phyloP scores from a whole-genome alignment of 345 rosid genomes.

The Alliaria petiolata region DNA sequence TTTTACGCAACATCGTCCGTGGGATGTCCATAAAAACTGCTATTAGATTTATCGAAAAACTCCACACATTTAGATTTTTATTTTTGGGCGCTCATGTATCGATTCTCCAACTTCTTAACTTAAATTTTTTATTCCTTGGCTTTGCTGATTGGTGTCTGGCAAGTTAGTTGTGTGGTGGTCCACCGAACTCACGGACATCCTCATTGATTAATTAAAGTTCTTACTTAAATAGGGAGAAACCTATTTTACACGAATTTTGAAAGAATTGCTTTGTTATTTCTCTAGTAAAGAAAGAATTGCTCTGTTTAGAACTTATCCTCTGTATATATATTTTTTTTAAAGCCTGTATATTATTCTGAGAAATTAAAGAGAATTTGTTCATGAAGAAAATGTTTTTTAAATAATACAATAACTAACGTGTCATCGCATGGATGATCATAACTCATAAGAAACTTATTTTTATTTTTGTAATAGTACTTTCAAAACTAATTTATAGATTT shows the following conservation, averaged over 20 bases:
- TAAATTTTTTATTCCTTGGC: neutral
- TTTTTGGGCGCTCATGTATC: neutral
- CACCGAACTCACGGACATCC: conserved; percentile 23
- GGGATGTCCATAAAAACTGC: neutral
- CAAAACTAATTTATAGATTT: no score
- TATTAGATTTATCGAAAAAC: neutral
- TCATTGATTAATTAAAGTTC: neutral
- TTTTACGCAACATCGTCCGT: neutral
- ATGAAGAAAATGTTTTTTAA: no score
- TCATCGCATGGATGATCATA: neutral
- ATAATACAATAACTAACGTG: neutral
- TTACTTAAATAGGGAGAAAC: neutral
- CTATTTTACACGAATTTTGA: neutral
- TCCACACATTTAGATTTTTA: neutral
- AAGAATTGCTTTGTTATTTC: neutral
- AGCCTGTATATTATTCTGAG: neutral
- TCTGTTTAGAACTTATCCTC: neutral
- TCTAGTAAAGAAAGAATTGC: no score
- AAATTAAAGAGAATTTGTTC: neutral
- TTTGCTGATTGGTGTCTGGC: conserved; percentile 10
- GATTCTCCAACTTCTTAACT: neutral
- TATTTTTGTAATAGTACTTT: no score
- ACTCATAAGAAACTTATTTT: no score
- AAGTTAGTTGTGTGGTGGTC: conserved; percentile 18
- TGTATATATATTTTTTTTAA: no score